phyloP scores from a whole-genome alignment of 2,329 filamentous ascomycete species.

The Escovopsis sp. region DNA sequence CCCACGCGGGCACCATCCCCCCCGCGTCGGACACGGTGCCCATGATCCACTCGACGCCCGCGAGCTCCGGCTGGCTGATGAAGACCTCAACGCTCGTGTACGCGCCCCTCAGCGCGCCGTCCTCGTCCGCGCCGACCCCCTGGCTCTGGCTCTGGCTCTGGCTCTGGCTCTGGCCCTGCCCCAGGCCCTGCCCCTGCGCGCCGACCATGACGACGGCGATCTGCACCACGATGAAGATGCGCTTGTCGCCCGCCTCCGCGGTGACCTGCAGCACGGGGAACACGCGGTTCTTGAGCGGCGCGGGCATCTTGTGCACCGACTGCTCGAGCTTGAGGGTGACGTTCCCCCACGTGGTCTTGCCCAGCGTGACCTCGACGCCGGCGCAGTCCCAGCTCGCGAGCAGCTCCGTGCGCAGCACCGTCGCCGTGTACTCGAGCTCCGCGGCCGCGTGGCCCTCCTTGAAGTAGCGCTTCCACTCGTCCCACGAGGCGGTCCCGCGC shows the following conservation, averaged over 20 bases:
- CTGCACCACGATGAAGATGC: slow-evolving; percentile 43
- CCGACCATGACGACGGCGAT: slow-evolving; percentile 24
- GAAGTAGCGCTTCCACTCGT: slow-evolving; percentile 47
- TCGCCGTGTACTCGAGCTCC: slow-evolving; percentile 26
- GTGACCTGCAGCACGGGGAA: slow-evolving; percentile 55
- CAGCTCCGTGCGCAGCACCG: slow-evolving; percentile 19
- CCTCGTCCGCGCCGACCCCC: slow-evolving; percentile 15
- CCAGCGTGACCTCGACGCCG: slow-evolving; percentile 24
- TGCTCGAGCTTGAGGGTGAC: slow-evolving; percentile 42
- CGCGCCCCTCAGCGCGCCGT: slow-evolving; percentile 36
- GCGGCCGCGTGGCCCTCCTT: slow-evolving; percentile 31
- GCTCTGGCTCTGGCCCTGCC: background rate
- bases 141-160: too few relatives aligned
- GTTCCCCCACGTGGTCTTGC: slow-evolving; percentile 27
- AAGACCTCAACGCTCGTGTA: slow-evolving; percentile 55
- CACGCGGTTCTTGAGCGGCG: slow-evolving; percentile 45
- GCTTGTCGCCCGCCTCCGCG: slow-evolving; percentile 21
- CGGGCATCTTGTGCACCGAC: slow-evolving; percentile 49
- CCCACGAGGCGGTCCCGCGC: slow-evolving; percentile 43
- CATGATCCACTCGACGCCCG: slow-evolving; percentile 59
- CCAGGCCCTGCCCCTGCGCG: too few relatives aligned
- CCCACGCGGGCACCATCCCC: slow-evolving; percentile 48
- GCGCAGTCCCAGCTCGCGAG: slow-evolving; percentile 31
- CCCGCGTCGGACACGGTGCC: slow-evolving; percentile 58
- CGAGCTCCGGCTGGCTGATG: slow-evolving; percentile 24